Evolutionary conservation across 108 stramenopile genomes (phyloP).

Genomic region (Nitzschia sp.): DNA sequence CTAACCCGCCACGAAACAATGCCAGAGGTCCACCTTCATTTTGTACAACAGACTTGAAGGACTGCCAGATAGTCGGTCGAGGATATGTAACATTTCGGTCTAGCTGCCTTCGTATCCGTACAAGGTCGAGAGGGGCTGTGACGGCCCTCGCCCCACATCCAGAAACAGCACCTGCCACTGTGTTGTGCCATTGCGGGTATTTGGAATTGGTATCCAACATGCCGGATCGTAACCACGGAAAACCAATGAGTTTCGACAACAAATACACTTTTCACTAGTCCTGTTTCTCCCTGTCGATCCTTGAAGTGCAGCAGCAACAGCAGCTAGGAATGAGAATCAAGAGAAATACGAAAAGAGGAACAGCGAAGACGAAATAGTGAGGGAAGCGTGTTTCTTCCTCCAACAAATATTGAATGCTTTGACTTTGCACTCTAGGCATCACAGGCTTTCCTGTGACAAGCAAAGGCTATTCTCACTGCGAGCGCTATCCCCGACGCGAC

Average conservation of each 20-base stretch:
- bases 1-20: constrained; percentile 88
- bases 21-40: constrained; percentile 77
- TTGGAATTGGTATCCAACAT: constrained; percentile 6
- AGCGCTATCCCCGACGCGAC: no score
- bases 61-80: constrained; percentile 17
- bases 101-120: constrained; percentile 87
- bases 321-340: constrained; percentile 22
- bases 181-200: constrained; percentile 48
- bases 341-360: constrained; percentile 1
- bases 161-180: constrained; percentile 42
- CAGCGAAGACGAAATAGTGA: not conserved
- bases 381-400: constrained; percentile 9
- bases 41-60: constrained; percentile 47
- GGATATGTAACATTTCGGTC: constrained; percentile 36
- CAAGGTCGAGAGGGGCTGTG: constrained; percentile 90
- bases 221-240: not conserved
- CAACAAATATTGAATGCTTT: no score
- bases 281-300: constrained; percentile 7
- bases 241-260: not conserved
- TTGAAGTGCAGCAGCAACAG: constrained; percentile 10
- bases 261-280: not conserved
- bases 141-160: constrained; percentile 53
- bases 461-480: no score
- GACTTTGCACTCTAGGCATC: no score
- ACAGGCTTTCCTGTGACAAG: no score